phyloP scores from a whole-genome alignment of 192 early-diverging fungal species.

The Coemansia umbellata region DNA sequence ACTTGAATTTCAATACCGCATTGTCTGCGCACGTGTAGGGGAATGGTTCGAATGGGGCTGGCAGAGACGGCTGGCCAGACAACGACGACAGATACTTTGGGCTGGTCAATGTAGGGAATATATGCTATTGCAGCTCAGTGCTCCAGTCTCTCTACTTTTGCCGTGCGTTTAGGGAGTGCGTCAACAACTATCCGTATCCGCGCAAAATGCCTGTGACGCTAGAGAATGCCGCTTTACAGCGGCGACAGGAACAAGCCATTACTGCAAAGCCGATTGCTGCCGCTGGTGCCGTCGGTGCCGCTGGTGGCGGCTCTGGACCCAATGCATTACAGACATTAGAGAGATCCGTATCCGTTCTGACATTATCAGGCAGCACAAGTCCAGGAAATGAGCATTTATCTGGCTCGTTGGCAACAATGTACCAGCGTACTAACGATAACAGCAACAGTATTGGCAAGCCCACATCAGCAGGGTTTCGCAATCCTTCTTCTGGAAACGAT shows the following conservation, averaged over 20 bases:
- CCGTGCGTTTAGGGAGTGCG: constrained; percentile 89
- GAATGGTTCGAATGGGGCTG: constrained; percentile 11
- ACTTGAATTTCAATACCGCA: neutral
- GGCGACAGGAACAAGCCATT: neutral
- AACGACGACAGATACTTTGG: constrained; percentile 81
- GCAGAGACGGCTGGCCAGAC: constrained; percentile 45
- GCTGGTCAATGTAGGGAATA: constrained; percentile 78
- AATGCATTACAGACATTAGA: constrained; percentile 1
- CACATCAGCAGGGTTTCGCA: neutral
- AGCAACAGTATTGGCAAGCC: neutral
- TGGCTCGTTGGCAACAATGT: too few species aligned
- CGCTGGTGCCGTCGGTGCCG: neutral
- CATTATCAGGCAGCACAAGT: neutral
- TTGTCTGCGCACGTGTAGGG: constrained; percentile 29
- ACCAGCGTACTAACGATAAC: too few species aligned
- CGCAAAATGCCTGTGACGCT: constrained; percentile 10
- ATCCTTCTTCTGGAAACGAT: constrained; percentile 1
- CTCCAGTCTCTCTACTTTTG: constrained; percentile 96
- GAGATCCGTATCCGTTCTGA: constrained; percentile 5
- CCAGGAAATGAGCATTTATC: neutral
- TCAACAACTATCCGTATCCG: constrained; percentile 70
- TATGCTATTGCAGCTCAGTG: constrained; percentile 91
- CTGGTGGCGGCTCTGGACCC: neutral
- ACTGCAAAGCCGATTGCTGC: neutral
- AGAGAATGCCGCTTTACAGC: neutral